phyloP scores from a whole-genome alignment of 2,329 filamentous ascomycete species.

The Incumbomyces delicatus region DNA sequence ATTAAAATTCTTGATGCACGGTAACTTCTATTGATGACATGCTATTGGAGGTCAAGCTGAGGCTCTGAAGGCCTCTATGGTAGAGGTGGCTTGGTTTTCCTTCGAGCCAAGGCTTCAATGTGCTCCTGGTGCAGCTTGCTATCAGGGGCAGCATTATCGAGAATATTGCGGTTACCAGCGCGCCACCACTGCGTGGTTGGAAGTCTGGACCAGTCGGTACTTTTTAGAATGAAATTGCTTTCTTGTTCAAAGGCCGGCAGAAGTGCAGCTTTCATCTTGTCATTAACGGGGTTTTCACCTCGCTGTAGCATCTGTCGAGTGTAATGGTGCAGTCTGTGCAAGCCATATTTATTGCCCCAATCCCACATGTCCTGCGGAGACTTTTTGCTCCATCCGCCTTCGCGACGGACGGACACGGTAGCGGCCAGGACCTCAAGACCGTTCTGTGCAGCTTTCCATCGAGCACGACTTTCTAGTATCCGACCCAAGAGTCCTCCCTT shows the following conservation, averaged over 20 bases:
- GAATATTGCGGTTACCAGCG: too few species aligned
- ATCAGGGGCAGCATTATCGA: too few species aligned
- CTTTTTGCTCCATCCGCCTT: constrained; percentile 14
- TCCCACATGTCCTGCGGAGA: constrained; percentile 14
- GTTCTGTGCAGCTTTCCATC: constrained; percentile 1
- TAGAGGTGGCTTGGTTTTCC: too few species aligned
- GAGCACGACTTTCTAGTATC: constrained; percentile 3
- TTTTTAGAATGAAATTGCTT: constrained; percentile 9
- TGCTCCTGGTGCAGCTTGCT: too few species aligned
- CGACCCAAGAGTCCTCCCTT: background rate
- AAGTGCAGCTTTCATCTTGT: constrained; percentile 10
- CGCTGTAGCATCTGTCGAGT: background rate
- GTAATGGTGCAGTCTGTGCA: constrained; percentile 7
- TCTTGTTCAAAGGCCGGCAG: constrained; percentile 11
- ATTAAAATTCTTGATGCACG: too few species aligned
- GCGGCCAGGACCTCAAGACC: constrained; percentile 11
- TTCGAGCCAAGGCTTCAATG: too few species aligned
- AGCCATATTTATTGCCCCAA: constrained; percentile 13
- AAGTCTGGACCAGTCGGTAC: background rate
- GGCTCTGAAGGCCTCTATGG: too few species aligned
- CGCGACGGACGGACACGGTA: constrained; percentile 13
- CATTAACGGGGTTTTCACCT: constrained; percentile 6
- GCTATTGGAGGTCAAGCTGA: too few species aligned
- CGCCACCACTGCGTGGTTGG: background rate
- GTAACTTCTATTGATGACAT: too few species aligned